Percentiles rank a stretch among this genome's conserved stretches.
Conservation (phyloP, 768 basidiomycete species). For the Tremella fuciformis region DNA sequence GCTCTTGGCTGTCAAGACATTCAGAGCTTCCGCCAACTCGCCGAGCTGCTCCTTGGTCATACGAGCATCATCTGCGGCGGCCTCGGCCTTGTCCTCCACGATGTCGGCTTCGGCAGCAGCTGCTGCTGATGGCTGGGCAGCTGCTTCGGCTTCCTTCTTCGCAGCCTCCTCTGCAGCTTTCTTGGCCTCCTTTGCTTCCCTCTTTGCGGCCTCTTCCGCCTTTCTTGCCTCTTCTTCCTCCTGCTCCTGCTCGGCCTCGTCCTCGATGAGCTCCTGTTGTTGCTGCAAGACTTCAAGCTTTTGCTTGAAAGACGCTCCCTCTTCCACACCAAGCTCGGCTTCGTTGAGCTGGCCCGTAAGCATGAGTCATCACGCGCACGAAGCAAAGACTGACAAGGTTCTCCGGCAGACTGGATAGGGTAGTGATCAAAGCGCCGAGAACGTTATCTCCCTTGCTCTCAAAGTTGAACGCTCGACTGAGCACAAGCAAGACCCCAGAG, state of each 20-base stretch:
- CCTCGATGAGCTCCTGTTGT: conserved; percentile 98
- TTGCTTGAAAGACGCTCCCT: conserved; percentile 89
- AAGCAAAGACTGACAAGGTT: conserved; percentile 66
- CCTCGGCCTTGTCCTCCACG: conserved; percentile 19
- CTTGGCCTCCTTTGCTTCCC: conserved; percentile 65
- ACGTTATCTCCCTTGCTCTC: conserved; percentile 81
- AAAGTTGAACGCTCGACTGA: conserved; percentile 93
- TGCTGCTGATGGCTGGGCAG: conserved; percentile 10
- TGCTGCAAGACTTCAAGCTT: conserved; percentile 96
- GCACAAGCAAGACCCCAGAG: conserved; percentile 86
- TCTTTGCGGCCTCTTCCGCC: conserved; percentile 84
- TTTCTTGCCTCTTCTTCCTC: conserved; percentile 57
- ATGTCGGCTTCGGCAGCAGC: conserved; percentile 18
- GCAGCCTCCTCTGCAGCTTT: conserved; percentile 58
- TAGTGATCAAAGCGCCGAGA: conserved; percentile 78
- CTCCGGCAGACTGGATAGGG: conserved; percentile 87
- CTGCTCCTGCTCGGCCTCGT: conserved; percentile 97
- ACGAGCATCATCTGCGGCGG: conserved; percentile 62
- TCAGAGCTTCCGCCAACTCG: conserved; percentile 86
- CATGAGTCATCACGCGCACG: not conserved
- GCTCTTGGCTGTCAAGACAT: conserved; percentile 86
- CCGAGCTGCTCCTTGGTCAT: conserved; percentile 96
- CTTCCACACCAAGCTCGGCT: conserved; percentile 93
- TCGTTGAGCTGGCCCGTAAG: conserved; percentile 72
- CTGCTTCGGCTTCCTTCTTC: conserved; percentile 21